Percentiles rank a stretch among this genome's conserved stretches.
phyloP scores from a whole-genome alignment of 2,329 filamentous ascomycete genomes.

The Diaporthe eres region DNA sequence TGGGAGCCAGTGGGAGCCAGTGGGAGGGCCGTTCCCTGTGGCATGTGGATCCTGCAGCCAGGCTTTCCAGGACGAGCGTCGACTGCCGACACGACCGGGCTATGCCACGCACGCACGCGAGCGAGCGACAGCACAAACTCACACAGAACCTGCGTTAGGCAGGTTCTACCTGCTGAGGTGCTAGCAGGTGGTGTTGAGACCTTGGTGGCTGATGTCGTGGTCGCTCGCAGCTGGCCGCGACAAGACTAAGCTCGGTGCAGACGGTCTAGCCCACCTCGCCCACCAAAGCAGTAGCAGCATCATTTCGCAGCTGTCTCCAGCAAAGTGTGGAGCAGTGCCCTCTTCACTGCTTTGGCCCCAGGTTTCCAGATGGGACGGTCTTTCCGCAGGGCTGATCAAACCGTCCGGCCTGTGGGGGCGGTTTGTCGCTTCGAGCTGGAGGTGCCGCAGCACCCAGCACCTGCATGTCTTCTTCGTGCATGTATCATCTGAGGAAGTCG shows the following conservation, averaged over 20 bases:
- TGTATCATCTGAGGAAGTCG: conserved; percentile 16
- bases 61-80: not conserved
- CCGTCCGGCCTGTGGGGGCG: conserved; percentile 28
- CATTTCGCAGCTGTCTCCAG: not conserved
- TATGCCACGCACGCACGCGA: not conserved
- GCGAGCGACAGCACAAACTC: not conserved
- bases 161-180: not conserved
- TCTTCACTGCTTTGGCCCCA: conserved; percentile 5
- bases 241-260: not conserved
- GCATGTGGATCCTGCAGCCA: conserved; percentile 1
- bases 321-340: conserved; percentile 8
- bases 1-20: not conserved
- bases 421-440: conserved; percentile 4
- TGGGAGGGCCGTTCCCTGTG: conserved; percentile 4
- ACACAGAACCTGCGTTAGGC: not conserved
- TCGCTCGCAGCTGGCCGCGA: not conserved
- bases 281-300: not conserved
- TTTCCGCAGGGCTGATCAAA: conserved; percentile 34
- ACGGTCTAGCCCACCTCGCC: not conserved
- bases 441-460: conserved; percentile 2
- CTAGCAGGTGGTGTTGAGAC: conserved; percentile 6
- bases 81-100: conserved; percentile 6
- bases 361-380: conserved; percentile 25
- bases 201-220: not conserved
- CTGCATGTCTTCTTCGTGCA: not conserved